Evolutionary conservation across 2,329 filamentous ascomycete species (phyloP), one percentile per base, ranked within the genome.

Genomic region (Acrodontium crateriforme): DNA sequence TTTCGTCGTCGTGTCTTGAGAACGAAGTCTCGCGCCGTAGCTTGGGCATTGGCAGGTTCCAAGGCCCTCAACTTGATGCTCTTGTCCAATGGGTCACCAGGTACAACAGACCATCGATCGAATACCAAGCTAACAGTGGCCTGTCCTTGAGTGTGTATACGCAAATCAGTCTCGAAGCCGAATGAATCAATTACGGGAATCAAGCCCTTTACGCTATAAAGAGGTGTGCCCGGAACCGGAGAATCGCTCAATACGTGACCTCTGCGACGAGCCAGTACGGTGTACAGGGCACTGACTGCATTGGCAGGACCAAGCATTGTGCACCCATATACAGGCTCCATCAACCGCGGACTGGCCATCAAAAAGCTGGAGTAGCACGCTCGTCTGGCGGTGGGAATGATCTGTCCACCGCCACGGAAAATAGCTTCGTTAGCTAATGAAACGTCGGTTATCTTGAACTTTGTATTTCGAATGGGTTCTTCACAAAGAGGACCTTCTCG

Each of bases 401-500:
- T 91, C 55, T 98, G 89, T 24, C 89, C 89, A 41, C 87, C 87
- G 32, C 89, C 89, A 28, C 89, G 74, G 65, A 84, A 92, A 49
- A 98, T 95, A 28, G 87, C 79, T 57, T 95, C 84, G 28, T 74
- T 68, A 8, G 85, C 87, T 12, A 98, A 68, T 22, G 78, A 67
- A 29, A 93, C 73, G 50, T 95, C 87, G 36, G 85, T 95, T 47
- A 98, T 74, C 51, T 85, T 83, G 69, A 98, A 98, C 52, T 93
- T 94, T 44, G 83, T 83, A 58, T 98, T 98, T 44, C 89, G 85
- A 49, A 98, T 95, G 18, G 89, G 89, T 62, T 98, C 89, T 77
- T 98, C 89, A 54, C 89, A 95, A 15, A 98, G 65, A 11, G 89
- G 89, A 1, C 89, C 89, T 69, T 98, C 89, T 38, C 89, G 69